Percentiles rank a stretch among this genome's conserved stretches.
phyloP scores from a whole-genome alignment of 2,329 filamentous ascomycete genomes.

The Sporothrix globosa region DNA sequence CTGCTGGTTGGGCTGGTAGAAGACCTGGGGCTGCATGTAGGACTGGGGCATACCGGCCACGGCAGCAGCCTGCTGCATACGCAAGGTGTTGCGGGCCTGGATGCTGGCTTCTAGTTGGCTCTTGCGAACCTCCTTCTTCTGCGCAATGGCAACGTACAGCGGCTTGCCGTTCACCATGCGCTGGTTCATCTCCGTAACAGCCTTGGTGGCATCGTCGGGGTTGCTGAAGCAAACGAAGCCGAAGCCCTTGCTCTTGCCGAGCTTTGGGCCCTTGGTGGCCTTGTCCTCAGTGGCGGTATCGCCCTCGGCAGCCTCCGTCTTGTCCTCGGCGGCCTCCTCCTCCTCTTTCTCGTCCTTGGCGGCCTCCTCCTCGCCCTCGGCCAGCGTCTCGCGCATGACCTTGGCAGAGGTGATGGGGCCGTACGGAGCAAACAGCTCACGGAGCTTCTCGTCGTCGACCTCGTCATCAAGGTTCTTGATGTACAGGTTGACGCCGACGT shows the following conservation, averaged over 20 bases:
- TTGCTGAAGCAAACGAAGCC: slow-evolving; percentile 99
- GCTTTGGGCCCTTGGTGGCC: slow-evolving; percentile 67
- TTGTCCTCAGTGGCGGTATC: slow-evolving; percentile 53
- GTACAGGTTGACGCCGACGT: slow-evolving; percentile 98
- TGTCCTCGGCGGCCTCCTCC: slow-evolving; percentile 52
- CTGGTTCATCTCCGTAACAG: slow-evolving; percentile 99
- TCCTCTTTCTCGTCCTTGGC: slow-evolving; percentile 94
- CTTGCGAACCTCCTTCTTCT: slow-evolving; percentile 99
- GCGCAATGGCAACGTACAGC: slow-evolving; percentile 93
- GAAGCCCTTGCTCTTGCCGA: slow-evolving; percentile 99
- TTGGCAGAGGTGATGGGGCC: slow-evolving; percentile 98
- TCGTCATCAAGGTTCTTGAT: slow-evolving; percentile 99
- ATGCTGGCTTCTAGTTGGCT: slow-evolving; percentile 99
- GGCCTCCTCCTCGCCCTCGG: slow-evolving; percentile 61
- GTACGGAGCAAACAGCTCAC: slow-evolving; percentile 86
- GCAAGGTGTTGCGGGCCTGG: slow-evolving; percentile 96
- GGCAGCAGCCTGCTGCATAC: slow-evolving; percentile 95
- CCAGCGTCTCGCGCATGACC: slow-evolving; percentile 87
- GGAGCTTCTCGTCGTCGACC: slow-evolving; percentile 95
- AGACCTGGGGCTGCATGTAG: slow-evolving; percentile 88
- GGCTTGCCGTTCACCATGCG: slow-evolving; percentile 98
- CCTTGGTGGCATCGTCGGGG: slow-evolving; percentile 98
- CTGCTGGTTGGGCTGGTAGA: slow-evolving; percentile 84
- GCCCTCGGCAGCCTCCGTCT: slow-evolving; percentile 14
- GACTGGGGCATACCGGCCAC: slow-evolving; percentile 85